Base-by-base conservation (phyloP, 83 land plant genomes). In the Picea abies region DNA sequence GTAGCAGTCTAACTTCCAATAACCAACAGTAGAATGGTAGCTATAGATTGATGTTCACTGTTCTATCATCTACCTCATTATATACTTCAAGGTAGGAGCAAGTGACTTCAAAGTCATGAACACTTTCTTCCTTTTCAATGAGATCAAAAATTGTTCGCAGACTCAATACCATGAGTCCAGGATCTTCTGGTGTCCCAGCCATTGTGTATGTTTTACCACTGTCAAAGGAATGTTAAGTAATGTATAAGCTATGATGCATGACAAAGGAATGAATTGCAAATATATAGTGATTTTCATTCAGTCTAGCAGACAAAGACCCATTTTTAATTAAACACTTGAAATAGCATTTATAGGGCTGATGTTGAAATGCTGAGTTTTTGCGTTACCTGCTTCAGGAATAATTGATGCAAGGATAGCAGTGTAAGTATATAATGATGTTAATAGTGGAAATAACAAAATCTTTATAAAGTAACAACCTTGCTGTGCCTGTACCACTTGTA, bases 181-280 rank as follows among this genome's bases (percentile, higher is more conserved):
- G 99, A 85, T 97, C 98, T 78, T 89, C 88, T 44, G 81, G 83
- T 19, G 97, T 95, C 75, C 99, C 99, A 83, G 97, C 99, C 99
- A 97, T 95, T 5, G 99, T 97, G 71, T 97, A 95, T 65, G 99
- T 97, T 85, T 97, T 97, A 37, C 99, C 99, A 91, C 99, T 97
- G 92, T 19, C 14, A 85, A 75, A 47, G 23, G 41, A 82, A 58
- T 41, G 26, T 32, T 25, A 79, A 76, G 41, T 19, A 69, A 29
- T 32, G 15, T 29, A 69, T 62, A 81, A 35, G 72, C 65, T 65
- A 79, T 41, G 29, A 20, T 17, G 32, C n/a, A 22, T 78, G 35
- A 61, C 41, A 60, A 60, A 16, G 37, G 22, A 26, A 23, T 17
- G 37, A 79, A 58, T 60, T 61, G 20, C 41, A 61, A 79, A 79